A percentile compares a stretch with the other conserved stretches of the same genome.
Evolutionary conservation across 2,329 filamentous ascomycete species (phyloP).

Genomic region (Verticillium klebahnii): DNA sequence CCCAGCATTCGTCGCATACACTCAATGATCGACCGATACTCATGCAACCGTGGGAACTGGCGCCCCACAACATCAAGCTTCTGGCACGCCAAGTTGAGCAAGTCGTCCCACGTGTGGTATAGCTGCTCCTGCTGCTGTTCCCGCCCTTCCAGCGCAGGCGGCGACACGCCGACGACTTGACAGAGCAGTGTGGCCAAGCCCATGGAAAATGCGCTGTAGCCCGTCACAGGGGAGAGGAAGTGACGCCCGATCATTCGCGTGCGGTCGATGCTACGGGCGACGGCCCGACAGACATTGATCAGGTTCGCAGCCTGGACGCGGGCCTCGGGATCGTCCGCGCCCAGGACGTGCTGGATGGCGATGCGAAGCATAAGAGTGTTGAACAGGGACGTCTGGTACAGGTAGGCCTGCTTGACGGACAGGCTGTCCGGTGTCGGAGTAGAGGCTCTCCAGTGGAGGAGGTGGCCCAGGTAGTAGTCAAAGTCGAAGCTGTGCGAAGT

Average conservation of each 20-base stretch:
- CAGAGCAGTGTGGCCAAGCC: background rate
- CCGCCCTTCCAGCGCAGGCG: background rate
- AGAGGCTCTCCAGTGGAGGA: conserved; percentile 2
- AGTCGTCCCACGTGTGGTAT: too few species aligned
- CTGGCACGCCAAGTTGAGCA: conserved; percentile 1
- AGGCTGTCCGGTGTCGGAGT: background rate
- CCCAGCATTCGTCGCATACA: background rate
- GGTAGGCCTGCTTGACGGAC: background rate
- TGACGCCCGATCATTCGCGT: conserved; percentile 4
- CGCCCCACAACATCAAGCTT: conserved; percentile 7
- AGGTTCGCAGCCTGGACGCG: background rate
- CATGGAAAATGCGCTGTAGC: conserved; percentile 2
- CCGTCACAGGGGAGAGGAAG: conserved; percentile 1
- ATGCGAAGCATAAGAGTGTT: conserved; percentile 4
- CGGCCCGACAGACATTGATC: conserved; percentile 2
- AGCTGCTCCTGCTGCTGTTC: too few species aligned
- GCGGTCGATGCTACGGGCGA: conserved; percentile 4
- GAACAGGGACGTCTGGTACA: conserved; percentile 5
- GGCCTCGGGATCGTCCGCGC: background rate
- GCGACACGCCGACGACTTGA: background rate
- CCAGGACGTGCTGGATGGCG: conserved; percentile 1
- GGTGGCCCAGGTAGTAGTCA: background rate
- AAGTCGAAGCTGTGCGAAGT: too few species aligned
- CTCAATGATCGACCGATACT: conserved; percentile 3
- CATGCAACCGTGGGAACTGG: conserved; percentile 6